Base-by-base conservation (phyloP, 768 basidiomycete species). In the Strobilomyces echinocephalus region DNA sequence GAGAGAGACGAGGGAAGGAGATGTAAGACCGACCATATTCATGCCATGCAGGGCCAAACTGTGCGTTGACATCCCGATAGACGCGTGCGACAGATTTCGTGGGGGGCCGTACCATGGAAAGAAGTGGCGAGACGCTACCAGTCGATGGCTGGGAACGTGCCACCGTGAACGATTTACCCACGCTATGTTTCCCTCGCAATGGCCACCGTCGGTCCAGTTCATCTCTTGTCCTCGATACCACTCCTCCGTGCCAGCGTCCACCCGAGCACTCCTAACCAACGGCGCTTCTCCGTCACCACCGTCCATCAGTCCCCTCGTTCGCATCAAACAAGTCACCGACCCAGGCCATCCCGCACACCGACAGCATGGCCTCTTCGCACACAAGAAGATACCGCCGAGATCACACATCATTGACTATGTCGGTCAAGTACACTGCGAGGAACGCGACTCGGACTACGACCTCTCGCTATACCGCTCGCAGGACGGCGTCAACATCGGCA, bases 1-100 rank as follows among this genome's bases (percentile, higher is more conserved):
- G 28, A 39, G 33, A 44, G 24, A 40, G 52, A 34, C 8, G 30
- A 8, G 36, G 31, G n/a, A 42, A 21, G 11, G 60, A 20, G 6
- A 30, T 4, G 52, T 39, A 18, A 30, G 57, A 67, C 76, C 62
- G 60, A 95, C 94, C 94, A 69, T 97, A 97, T 81, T 97, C 94
- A 69, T 92, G 87, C 94, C 94, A 97, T 59, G 89, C 82, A 55
- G 91, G 82, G 18, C 94, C 94, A 59, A 92, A 76, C 67, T 85
- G 85, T 62, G 82, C 79, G 69, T 95, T 95, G 63, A 93, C 92
- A 72, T 94, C 87, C 51, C 86, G 72, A 68, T 97, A 97, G 39
- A 94, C 85, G 64, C 90, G 85, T 63, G 90, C 82, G 46, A 92
- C 86, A 44, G 89, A 91, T 71, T 87, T 87, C 50, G 81, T 78